Base-by-base conservation (phyloP, 1,139 yeast genomes). In the Trichomonascaceae sp. region DNA sequence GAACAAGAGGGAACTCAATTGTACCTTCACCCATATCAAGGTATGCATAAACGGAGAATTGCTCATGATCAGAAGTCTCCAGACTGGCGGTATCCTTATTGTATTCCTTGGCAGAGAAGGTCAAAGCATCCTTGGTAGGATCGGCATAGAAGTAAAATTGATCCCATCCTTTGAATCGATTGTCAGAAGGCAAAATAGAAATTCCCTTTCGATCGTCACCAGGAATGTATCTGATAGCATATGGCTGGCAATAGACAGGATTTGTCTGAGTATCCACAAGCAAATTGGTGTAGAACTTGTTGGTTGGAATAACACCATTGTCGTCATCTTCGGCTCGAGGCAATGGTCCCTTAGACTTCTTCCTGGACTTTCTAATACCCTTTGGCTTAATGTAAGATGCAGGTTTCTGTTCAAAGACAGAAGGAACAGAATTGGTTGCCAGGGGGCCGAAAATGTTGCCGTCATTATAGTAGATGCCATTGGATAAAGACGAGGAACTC, bases 201-300 rank as follows among this genome's bases (percentile, higher is more conserved):
- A 36, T 36, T n/a, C 41, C 41, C 2, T 36, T 36, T 36, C 41
- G 15, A 5, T 36, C 41, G 4, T 36, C 17, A 36, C 17, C 41
- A 13, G 41, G 41, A 13, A 36, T 6, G n/a, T 36, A 36, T 36
- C n/a, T 36, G 8, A 36, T 9, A 36, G 81, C 78, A 65, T 84
- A 86, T 20, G 95, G 95, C 66, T 81, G 82, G 20, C 84, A 76
- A 53, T 70, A 75, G 12, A 76, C 74, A 12, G 74, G 70, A 46
- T 66, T 66, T 62, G 74, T 71, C 56, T 75, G 73, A 47, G 69
- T 70, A 32, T 73, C 83, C 38, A 85, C 70, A 62, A 83, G 70
- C 68, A 85, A 70, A 66, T 86, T 85, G 50, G 80, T 78, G 68
- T 80, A 85, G 70, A 85, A 86, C 68, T 85, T 85, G 74, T 86